phyloP scores from a whole-genome alignment of 1,284 basidiomycete species.

The Mycosarcoma mackinlayi region DNA sequence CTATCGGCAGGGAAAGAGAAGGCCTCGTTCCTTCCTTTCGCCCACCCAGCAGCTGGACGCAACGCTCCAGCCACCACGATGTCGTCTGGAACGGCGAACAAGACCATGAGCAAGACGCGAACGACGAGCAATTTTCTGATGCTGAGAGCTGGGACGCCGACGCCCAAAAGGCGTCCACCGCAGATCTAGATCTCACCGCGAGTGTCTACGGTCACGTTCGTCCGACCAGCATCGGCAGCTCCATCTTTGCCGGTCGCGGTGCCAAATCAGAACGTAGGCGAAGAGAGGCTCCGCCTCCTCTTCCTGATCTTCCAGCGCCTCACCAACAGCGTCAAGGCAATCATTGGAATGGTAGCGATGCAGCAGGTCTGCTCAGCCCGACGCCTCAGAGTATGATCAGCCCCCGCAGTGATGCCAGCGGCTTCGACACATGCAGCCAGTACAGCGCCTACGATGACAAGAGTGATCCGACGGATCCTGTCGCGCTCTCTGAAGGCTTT shows the following conservation, averaged over 20 bases:
- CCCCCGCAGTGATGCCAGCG: constrained; percentile 34
- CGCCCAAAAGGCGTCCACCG: constrained; percentile 20
- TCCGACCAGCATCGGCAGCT: constrained; percentile 51
- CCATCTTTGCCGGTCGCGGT: constrained; percentile 57
- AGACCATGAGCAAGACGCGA: constrained; percentile 3
- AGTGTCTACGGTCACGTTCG: constrained; percentile 50
- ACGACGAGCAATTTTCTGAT: constrained; percentile 56
- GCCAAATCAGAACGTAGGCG: constrained; percentile 26
- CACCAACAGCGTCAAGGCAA: constrained; percentile 3
- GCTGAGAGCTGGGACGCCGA: constrained; percentile 55
- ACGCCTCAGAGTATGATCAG: constrained; percentile 27
- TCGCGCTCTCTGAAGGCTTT: constrained; percentile 17
- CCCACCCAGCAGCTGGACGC: constrained; percentile 47
- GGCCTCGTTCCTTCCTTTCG: constrained; percentile 33
- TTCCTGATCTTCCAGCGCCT: constrained; percentile 22
- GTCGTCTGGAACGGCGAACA: constrained; percentile 53
- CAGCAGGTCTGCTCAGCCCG: constrained; percentile 24
- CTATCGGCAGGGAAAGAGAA: constrained; percentile 37
- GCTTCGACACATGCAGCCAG: constrained; percentile 42
- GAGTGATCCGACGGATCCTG: neutral
- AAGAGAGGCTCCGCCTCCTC: constrained; percentile 42
- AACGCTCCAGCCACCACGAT: constrained; percentile 38
- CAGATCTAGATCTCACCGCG: constrained; percentile 19
- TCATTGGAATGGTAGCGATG: constrained; percentile 14
- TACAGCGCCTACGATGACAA: constrained; percentile 32